Percentiles rank a stretch among this genome's conserved stretches.
These are phyloP conservation scores for Blastocystis sp. DNA, from an alignment of 352 stramenopile genomes.

Conservation along the genomic window DNA sequence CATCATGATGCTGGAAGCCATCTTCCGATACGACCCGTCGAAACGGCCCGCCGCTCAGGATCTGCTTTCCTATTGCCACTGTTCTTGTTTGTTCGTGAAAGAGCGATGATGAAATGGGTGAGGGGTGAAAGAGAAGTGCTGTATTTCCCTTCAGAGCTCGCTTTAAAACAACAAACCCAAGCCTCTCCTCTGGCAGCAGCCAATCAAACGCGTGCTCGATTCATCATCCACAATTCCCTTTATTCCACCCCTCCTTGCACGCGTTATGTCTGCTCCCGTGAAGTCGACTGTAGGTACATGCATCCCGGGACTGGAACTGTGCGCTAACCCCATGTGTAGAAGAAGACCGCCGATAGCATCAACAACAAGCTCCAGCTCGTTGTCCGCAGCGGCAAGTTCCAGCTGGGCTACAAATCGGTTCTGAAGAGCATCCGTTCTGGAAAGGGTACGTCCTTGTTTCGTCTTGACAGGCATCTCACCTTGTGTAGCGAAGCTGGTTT, in stretches of 20 bases:
- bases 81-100: neutral
- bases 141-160: neutral
- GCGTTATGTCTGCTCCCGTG: neutral
- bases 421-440: constrained; percentile 92
- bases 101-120: neutral
- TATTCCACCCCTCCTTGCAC: neutral
- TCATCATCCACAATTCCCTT: neutral
- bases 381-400: constrained; percentile 98
- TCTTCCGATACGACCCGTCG: constrained; percentile 40
- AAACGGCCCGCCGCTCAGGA: constrained; percentile 29
- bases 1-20: neutral
- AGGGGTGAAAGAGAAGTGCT: neutral
- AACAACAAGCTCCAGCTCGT: constrained; percentile 98
- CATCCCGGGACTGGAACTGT: neutral
- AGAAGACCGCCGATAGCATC: constrained; percentile 97
- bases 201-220: neutral
- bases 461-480: neutral
- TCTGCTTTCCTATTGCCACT: neutral
- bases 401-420: constrained; percentile 97
- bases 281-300: neutral
- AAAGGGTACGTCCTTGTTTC: constrained; percentile 70
- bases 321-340: constrained; percentile 76
- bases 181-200: neutral
- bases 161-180: neutral
- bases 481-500: constrained; percentile 90